These are phyloP conservation scores for Neurospora crassa DNA, from an alignment of 2,329 filamentous ascomycete species.

Conservation along the genomic window DNA sequence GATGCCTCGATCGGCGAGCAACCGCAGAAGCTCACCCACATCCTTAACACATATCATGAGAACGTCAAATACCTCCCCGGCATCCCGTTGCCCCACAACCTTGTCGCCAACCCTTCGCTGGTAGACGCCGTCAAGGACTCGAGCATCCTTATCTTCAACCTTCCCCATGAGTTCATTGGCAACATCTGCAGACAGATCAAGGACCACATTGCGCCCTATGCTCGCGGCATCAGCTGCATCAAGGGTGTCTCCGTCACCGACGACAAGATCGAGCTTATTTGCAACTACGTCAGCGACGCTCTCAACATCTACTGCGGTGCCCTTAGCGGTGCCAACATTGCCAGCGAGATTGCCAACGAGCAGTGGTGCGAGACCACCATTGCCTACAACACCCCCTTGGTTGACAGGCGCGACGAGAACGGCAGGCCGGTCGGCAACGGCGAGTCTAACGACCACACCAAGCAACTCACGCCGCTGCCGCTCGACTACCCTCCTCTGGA, in stretches of 20 bases:
- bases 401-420: constrained; percentile 73
- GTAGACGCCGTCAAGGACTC: constrained; percentile 72
- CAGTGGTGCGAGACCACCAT: constrained; percentile 97
- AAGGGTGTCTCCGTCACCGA: constrained; percentile 93
- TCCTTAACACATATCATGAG: constrained; percentile 91
- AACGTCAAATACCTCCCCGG: constrained; percentile 97
- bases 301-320: constrained; percentile 95
- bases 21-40: constrained; percentile 74
- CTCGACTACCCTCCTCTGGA: constrained; percentile 77
- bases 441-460: constrained; percentile 40
- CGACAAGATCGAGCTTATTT: constrained; percentile 80
- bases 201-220: constrained; percentile 84
- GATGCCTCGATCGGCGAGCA: constrained; percentile 50
- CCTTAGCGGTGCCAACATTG: constrained; percentile 92
- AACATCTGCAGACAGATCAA: constrained; percentile 71
- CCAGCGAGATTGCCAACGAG: constrained; percentile 85
- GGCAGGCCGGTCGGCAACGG: constrained; percentile 38
- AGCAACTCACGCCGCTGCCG: constrained; percentile 67
- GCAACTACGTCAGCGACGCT: constrained; percentile 83
- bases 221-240: constrained; percentile 92
- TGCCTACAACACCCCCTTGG: constrained; percentile 83
- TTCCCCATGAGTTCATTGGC: constrained; percentile 91
- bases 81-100: constrained; percentile 71
- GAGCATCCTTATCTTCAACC: constrained; percentile 89
- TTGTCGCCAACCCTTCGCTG: constrained; percentile 75